Conservation (phyloP, 2,329 filamentous ascomycete genomes). For the Fusarium ambrosium region DNA sequence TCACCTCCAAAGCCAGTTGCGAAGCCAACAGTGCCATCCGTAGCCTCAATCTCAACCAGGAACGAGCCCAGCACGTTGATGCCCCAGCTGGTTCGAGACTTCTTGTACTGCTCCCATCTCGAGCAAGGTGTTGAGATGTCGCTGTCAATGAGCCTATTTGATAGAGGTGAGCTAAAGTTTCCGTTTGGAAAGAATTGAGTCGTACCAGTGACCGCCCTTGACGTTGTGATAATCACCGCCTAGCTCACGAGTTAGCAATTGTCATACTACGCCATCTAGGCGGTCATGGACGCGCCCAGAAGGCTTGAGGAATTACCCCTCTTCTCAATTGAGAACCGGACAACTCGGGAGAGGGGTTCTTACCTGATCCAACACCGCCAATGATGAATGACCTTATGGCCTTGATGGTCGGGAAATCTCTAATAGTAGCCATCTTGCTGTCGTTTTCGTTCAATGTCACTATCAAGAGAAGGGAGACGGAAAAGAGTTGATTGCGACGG, state of each 20-base stretch:
- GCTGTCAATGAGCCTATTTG: slow-evolving; percentile 85
- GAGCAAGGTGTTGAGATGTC: slow-evolving; percentile 95
- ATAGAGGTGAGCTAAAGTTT: slow-evolving; percentile 13
- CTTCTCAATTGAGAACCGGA: neutral
- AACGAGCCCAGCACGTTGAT: slow-evolving; percentile 97
- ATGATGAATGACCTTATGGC: slow-evolving; percentile 80
- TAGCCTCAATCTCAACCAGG: slow-evolving; percentile 88
- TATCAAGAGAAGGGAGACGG: neutral
- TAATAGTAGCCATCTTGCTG: slow-evolving; percentile 61
- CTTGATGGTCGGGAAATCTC: slow-evolving; percentile 80
- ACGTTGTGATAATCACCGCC: slow-evolving; percentile 96
- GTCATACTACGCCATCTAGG: neutral
- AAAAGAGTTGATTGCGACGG: neutral
- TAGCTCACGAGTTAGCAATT: slow-evolving; percentile 44
- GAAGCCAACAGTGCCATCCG: slow-evolving; percentile 92
- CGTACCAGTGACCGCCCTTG: slow-evolving; percentile 75
- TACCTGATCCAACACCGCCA: slow-evolving; percentile 51
- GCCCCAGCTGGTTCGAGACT: slow-evolving; percentile 91
- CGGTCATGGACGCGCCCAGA: neutral
- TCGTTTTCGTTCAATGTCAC: neutral
- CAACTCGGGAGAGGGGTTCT: slow-evolving; percentile 1
- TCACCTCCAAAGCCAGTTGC: slow-evolving; percentile 90
- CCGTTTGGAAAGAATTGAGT: neutral
- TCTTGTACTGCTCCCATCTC: slow-evolving; percentile 87
- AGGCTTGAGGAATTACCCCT: neutral